A percentile compares a stretch with the other conserved stretches of the same genome.
phyloP scores from a whole-genome alignment of 352 stramenopile genomes.

The Pythium oligandrum region DNA sequence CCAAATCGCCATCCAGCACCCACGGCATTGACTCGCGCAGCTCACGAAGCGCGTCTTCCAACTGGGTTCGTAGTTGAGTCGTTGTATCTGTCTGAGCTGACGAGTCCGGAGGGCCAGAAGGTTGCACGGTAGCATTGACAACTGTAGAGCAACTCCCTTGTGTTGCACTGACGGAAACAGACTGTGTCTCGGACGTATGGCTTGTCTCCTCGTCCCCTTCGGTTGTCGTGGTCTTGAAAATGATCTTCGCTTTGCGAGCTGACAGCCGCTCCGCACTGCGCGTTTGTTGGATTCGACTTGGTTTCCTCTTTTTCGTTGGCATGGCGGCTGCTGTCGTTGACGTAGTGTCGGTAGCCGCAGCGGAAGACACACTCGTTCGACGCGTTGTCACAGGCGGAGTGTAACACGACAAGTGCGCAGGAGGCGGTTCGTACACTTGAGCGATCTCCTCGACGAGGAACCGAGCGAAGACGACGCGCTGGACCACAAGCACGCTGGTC shows the following conservation, averaged over 20 bases:
- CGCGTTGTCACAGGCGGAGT: not conserved
- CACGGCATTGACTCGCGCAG: not conserved
- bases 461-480: conserved; percentile 56
- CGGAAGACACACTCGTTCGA: conserved; percentile 1
- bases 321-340: conserved; percentile 23
- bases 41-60: not conserved
- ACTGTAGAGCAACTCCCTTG: not conserved
- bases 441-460: conserved; percentile 36
- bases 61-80: not conserved
- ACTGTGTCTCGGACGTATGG: not conserved
- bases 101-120: no score
- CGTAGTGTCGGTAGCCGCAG: conserved; percentile 11
- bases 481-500: conserved; percentile 40
- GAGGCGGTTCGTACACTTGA: conserved; percentile 15
- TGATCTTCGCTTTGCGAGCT: not conserved
- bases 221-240: not conserved
- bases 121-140: no score
- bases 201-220: not conserved
- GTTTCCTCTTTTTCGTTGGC: conserved; percentile 1
- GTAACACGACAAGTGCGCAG: not conserved
- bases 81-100: no score
- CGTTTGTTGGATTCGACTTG: no score
- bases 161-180: not conserved
- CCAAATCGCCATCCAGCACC: not conserved
- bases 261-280: not conserved